Conservation (phyloP, 192 early-diverging fungal species). For the Coemansia sp. region DNA sequence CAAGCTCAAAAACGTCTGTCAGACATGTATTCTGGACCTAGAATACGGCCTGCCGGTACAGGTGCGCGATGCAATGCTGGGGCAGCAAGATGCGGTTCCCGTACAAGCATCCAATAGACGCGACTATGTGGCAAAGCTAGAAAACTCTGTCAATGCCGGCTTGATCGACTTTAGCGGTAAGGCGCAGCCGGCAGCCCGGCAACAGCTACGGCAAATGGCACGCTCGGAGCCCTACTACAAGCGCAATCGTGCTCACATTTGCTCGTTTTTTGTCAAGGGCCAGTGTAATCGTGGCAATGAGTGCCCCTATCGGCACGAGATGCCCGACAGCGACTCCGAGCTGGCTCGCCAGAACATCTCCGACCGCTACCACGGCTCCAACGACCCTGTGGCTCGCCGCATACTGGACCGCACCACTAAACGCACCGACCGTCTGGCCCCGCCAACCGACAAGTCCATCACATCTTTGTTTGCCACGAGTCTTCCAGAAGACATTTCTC, state of each 20-base stretch:
- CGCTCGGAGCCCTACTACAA: slow-evolving; percentile 89
- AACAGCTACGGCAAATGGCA: slow-evolving; percentile 74
- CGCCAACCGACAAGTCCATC: slow-evolving; percentile 79
- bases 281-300: slow-evolving; percentile 92
- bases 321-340: slow-evolving; percentile 77
- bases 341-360: slow-evolving; percentile 89
- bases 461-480: slow-evolving; percentile 86
- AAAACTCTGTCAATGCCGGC: slow-evolving; percentile 32
- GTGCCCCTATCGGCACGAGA: slow-evolving; percentile 96
- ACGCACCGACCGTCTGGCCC: slow-evolving; percentile 45
- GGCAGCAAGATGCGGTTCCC: slow-evolving; percentile 75
- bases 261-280: slow-evolving; percentile 94
- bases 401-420: slow-evolving; percentile 65
- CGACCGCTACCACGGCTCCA: slow-evolving; percentile 91
- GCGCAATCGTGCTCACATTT: slow-evolving; percentile 86
- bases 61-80: slow-evolving; percentile 85
- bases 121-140: slow-evolving; percentile 81
- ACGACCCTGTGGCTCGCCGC: slow-evolving; percentile 91
- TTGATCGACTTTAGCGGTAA: slow-evolving; percentile 34
- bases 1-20: slow-evolving; percentile 98
- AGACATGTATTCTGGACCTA: slow-evolving; percentile 95
- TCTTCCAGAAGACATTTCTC: slow-evolving; percentile 66
- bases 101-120: slow-evolving; percentile 83
- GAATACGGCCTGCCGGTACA: slow-evolving; percentile 91
- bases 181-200: slow-evolving; percentile 51